phyloP scores from a whole-genome alignment of 768 basidiomycete species.

The Cubamyces sp. region DNA sequence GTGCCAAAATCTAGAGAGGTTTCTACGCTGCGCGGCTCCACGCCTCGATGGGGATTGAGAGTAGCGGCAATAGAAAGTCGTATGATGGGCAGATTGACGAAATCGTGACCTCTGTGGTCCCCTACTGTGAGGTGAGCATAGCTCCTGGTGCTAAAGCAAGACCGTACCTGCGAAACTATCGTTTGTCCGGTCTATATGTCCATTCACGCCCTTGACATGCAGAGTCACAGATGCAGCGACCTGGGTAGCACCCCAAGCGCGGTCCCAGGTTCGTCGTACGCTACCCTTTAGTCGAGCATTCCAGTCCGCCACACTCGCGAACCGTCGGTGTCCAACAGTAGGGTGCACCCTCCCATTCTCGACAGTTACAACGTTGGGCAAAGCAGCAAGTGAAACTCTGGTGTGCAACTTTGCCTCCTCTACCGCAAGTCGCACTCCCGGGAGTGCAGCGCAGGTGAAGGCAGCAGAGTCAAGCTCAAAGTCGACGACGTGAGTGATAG shows the following conservation, averaged over 20 bases:
- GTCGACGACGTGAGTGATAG: constrained; percentile 65
- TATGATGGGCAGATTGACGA: constrained; percentile 54
- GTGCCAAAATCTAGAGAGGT: constrained; percentile 49
- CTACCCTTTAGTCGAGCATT: constrained; percentile 62
- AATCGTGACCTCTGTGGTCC: constrained; percentile 28
- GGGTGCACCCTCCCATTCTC: constrained; percentile 16
- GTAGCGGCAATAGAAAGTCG: constrained; percentile 51
- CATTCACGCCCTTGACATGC: constrained; percentile 50
- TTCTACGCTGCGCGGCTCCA: constrained; percentile 58
- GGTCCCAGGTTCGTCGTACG: constrained; percentile 66
- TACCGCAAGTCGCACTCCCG: constrained; percentile 54
- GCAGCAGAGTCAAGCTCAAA: constrained; percentile 65
- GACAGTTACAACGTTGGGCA: constrained; percentile 42
- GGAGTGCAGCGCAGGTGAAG: constrained; percentile 53
- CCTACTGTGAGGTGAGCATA: background rate
- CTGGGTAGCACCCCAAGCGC: constrained; percentile 66
- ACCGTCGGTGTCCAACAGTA: constrained; percentile 24
- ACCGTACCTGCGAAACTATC: constrained; percentile 18
- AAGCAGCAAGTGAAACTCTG: constrained; percentile 56
- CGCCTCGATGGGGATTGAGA: constrained; percentile 62
- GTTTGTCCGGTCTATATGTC: constrained; percentile 27
- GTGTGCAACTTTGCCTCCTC: constrained; percentile 57
- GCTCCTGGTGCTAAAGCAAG: background rate
- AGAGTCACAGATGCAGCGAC: constrained; percentile 59
- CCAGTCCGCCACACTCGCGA: constrained; percentile 64